A percentile compares a stretch with the other conserved stretches of the same genome.
These are phyloP conservation scores for Eucalyptus viminalis DNA, from an alignment of 345 rosid species.

Conservation along the genomic window DNA sequence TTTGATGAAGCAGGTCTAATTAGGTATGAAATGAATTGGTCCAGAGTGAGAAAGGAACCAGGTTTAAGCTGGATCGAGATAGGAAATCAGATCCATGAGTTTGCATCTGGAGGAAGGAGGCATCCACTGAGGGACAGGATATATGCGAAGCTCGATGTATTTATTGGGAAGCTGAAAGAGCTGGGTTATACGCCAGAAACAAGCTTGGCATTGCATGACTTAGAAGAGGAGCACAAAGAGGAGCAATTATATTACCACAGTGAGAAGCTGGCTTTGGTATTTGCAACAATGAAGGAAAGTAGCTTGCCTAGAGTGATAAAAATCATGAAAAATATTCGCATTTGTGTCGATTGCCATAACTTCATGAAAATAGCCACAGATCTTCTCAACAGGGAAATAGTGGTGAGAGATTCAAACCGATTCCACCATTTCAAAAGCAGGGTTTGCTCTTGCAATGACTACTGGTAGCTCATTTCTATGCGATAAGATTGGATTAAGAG, in stretches of 20 bases:
- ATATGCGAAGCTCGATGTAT: constrained; percentile 22
- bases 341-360: constrained; percentile 81
- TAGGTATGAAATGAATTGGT: constrained; percentile 51
- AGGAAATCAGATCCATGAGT: constrained; percentile 52
- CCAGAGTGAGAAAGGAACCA: constrained; percentile 65
- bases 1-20: constrained; percentile 50
- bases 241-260: constrained; percentile 62
- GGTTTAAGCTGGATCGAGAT: constrained; percentile 87
- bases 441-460: constrained; percentile 72
- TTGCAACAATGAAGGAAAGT: constrained; percentile 34
- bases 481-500: background rate
- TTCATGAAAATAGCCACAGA: constrained; percentile 77
- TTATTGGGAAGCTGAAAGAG: constrained; percentile 52
- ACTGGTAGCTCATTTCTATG: constrained; percentile 27
- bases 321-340: constrained; percentile 72
- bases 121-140: constrained; percentile 53
- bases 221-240: constrained; percentile 71
- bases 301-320: constrained; percentile 18
- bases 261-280: constrained; percentile 78
- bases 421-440: constrained; percentile 67
- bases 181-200: constrained; percentile 70
- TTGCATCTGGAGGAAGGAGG: constrained; percentile 61
- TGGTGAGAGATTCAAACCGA: constrained; percentile 73
- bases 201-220: constrained; percentile 50
- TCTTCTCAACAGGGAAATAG: constrained; percentile 52